A percentile compares a stretch with the other conserved stretches of the same genome.
Evolutionary conservation across 2,329 filamentous ascomycete genomes (phyloP).

Genomic region (Alternaria hordeiaustralica): DNA sequence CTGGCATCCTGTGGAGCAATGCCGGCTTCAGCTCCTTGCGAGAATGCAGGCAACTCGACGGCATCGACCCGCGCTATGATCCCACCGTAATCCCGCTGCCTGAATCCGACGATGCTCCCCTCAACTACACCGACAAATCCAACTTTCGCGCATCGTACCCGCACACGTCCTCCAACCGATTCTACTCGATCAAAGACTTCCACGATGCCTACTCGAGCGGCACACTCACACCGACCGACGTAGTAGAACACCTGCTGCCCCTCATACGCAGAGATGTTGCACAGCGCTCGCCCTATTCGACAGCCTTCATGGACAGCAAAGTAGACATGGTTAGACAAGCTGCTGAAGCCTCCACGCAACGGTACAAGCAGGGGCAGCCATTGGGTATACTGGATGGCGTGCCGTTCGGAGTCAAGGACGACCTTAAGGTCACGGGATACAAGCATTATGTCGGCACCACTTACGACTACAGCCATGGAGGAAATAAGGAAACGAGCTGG

Average conservation of each 20-base stretch:
- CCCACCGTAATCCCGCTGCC: conserved; percentile 62
- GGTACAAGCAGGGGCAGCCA: conserved; percentile 71
- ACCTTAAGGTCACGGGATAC: conserved; percentile 75
- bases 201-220: conserved; percentile 75
- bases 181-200: conserved; percentile 73
- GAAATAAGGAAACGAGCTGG: conserved; percentile 67
- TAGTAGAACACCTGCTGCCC: conserved; percentile 73
- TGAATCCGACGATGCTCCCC: conserved; percentile 20
- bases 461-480: conserved; percentile 60
- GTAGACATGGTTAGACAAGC: conserved; percentile 69
- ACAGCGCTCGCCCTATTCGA: conserved; percentile 67
- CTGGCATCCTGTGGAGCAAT: conserved; percentile 73
- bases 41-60: conserved; percentile 60
- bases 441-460: conserved; percentile 69
- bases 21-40: conserved; percentile 69
- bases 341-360: conserved; percentile 73
- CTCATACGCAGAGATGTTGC: conserved; percentile 68
- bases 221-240: conserved; percentile 72
- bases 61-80: conserved; percentile 62
- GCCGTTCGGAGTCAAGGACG: conserved; percentile 84
- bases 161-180: conserved; percentile 31
- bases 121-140: conserved; percentile 26
- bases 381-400: conserved; percentile 79
- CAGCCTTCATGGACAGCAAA: conserved; percentile 74
- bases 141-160: conserved; percentile 28